phyloP scores from a whole-genome alignment of 2,329 filamentous ascomycete species.

The Phyllosticta citriasiana region DNA sequence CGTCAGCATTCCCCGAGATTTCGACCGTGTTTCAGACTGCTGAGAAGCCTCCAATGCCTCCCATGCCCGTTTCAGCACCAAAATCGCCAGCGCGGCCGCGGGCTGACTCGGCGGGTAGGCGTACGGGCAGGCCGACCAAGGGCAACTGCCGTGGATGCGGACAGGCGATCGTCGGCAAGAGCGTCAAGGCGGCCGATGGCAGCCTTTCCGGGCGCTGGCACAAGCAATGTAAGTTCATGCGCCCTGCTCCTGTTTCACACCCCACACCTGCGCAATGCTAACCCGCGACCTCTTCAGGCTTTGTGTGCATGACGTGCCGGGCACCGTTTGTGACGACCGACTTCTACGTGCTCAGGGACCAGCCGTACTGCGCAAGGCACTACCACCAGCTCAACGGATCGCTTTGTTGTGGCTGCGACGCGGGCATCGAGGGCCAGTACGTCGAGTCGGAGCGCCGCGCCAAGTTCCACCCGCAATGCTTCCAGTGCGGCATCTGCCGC shows the following conservation, averaged over 20 bases:
- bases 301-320: slow-evolving; percentile 77
- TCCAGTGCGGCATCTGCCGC: slow-evolving; percentile 73
- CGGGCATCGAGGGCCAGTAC: slow-evolving; percentile 88
- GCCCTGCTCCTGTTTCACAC: not conserved
- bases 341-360: slow-evolving; percentile 83
- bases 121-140: slow-evolving; percentile 33
- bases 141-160: slow-evolving; percentile 78
- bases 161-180: slow-evolving; percentile 74
- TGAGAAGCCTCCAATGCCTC: slow-evolving; percentile 7
- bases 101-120: slow-evolving; percentile 13
- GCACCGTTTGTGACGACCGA: slow-evolving; percentile 76
- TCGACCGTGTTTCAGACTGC: slow-evolving; percentile 1
- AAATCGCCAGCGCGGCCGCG: slow-evolving; percentile 10
- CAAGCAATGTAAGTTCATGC: slow-evolving; percentile 54
- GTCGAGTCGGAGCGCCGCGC: slow-evolving; percentile 66
- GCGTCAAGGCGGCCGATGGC: slow-evolving; percentile 86
- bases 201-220: slow-evolving; percentile 89
- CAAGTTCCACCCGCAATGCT: slow-evolving; percentile 82
- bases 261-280: slow-evolving; percentile 3
- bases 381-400: slow-evolving; percentile 89
- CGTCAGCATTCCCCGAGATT: slow-evolving; percentile 7
- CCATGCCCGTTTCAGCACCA: slow-evolving; percentile 3
- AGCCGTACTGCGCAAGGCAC: slow-evolving; percentile 82
- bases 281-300: slow-evolving; percentile 30
- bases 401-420: slow-evolving; percentile 67